Conservation (phyloP, 1,139 yeast genomes). For the Ogataea hybrid region DNA sequence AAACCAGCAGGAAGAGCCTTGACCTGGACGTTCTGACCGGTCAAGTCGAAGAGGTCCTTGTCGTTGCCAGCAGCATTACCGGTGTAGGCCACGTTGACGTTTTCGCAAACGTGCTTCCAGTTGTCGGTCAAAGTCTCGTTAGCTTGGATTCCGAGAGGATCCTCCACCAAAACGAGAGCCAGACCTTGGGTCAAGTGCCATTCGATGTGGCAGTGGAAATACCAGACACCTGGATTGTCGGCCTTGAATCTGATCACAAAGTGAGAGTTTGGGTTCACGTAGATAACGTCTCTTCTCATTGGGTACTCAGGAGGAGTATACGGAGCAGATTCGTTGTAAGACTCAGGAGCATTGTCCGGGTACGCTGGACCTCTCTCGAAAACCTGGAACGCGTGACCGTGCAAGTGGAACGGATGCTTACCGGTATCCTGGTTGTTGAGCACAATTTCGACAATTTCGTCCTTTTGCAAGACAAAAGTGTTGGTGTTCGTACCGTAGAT, state of each 20-base stretch:
- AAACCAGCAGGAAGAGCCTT: conserved; percentile 75
- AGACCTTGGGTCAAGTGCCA: conserved; percentile 66
- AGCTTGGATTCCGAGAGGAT: conserved; percentile 54
- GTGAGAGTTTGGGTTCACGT: conserved; percentile 52
- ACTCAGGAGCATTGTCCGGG: conserved; percentile 44
- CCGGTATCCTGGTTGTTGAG: conserved; percentile 79
- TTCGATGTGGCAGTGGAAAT: conserved; percentile 64
- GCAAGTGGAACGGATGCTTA: conserved; percentile 91
- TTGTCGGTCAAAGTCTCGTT: conserved; percentile 47
- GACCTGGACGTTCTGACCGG: conserved; percentile 70
- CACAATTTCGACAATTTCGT: conserved; percentile 68
- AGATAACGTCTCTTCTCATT: conserved; percentile 49
- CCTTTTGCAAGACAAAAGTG: conserved; percentile 65
- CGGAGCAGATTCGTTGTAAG: conserved; percentile 49
- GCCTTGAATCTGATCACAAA: conserved; percentile 58
- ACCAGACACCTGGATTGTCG: conserved; percentile 62
- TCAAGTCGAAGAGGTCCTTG: conserved; percentile 58
- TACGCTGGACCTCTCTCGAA: conserved; percentile 49
- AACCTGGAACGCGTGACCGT: conserved; percentile 82
- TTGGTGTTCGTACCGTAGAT: conserved; percentile 83
- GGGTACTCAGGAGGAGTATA: conserved; percentile 54
- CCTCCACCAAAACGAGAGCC: conserved; percentile 50
- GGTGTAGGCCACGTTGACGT: conserved; percentile 43
- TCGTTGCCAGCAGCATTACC: conserved; percentile 91
- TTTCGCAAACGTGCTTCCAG: conserved; percentile 60